A percentile compares a stretch with the other conserved stretches of the same genome.
Conservation (phyloP, 495 filamentous ascomycete species). For the Aspergillus indologenus region DNA sequence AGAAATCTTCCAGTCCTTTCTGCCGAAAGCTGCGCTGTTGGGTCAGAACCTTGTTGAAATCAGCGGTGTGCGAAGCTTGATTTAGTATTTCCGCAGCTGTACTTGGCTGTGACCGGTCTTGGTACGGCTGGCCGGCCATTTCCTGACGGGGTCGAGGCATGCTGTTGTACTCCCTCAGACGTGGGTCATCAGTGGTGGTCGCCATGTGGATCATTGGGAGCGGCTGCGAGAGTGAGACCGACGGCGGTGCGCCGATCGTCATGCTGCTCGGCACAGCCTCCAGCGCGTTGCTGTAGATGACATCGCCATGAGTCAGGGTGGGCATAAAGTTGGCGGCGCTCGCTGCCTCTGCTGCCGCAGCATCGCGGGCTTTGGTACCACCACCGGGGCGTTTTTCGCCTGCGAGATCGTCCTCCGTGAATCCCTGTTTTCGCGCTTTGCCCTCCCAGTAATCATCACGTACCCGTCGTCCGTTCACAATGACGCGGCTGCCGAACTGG, state of each 20-base stretch:
- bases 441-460: slow-evolving; percentile 98
- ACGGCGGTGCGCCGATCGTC: slow-evolving; percentile 61
- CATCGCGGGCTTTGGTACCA: slow-evolving; percentile 82
- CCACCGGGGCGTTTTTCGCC: slow-evolving; percentile 95
- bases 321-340: slow-evolving; percentile 48
- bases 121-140: slow-evolving; percentile 81
- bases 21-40: slow-evolving; percentile 69
- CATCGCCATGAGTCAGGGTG: slow-evolving; percentile 60
- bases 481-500: slow-evolving; percentile 95
- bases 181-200: slow-evolving; percentile 71
- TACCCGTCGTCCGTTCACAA: slow-evolving; percentile 83
- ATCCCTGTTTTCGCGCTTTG: slow-evolving; percentile 95
- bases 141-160: slow-evolving; percentile 88
- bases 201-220: slow-evolving; percentile 83
- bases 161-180: slow-evolving; percentile 75
- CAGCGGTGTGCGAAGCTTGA: slow-evolving; percentile 82
- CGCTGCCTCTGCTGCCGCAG: slow-evolving; percentile 47
- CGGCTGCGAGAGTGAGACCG: slow-evolving; percentile 58
- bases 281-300: slow-evolving; percentile 77
- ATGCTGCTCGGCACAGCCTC: slow-evolving; percentile 67
- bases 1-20: slow-evolving; percentile 73
- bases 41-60: slow-evolving; percentile 81
- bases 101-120: slow-evolving; percentile 78
- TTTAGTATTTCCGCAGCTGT: slow-evolving; percentile 80
- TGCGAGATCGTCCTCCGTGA: slow-evolving; percentile 94